A percentile compares a stretch with the other conserved stretches of the same genome.
Conservation (phyloP, 352 stramenopile species). For the Pythium utonaiense region DNA sequence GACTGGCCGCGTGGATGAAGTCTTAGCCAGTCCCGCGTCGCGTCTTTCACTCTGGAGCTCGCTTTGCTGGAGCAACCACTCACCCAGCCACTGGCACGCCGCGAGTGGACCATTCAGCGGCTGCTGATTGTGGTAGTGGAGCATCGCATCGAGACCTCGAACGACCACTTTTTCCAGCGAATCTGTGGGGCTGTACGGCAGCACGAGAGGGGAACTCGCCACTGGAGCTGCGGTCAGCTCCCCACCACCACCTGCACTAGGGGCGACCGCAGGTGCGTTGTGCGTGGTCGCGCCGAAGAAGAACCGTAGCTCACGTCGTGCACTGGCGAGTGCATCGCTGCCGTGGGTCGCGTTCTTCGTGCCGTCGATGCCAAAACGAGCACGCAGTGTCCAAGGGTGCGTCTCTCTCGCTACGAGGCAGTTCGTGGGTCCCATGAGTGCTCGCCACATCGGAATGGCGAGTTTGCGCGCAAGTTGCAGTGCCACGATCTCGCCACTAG, state of each 20-base stretch:
- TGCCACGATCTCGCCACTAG: constrained; percentile 57
- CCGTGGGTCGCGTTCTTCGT: constrained; percentile 82
- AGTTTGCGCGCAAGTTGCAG: constrained; percentile 40
- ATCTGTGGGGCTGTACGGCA: constrained; percentile 1
- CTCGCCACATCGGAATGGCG: constrained; percentile 64
- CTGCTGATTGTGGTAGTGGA: constrained; percentile 7
- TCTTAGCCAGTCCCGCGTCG: not conserved
- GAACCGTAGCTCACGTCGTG: constrained; percentile 66
- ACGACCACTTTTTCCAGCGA: constrained; percentile 37
- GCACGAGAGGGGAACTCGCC: not conserved
- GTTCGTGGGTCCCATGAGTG: constrained; percentile 79
- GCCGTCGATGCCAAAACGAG: constrained; percentile 74
- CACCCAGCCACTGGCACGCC: constrained; percentile 48
- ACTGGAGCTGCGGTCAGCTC: not conserved
- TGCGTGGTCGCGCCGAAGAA: constrained; percentile 48
- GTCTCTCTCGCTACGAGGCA: constrained; percentile 39
- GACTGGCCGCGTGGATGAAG: not conserved
- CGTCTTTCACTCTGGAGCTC: constrained; percentile 1
- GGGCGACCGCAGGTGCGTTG: constrained; percentile 1
- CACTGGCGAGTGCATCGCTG: constrained; percentile 54
- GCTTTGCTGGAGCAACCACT: constrained; percentile 36
- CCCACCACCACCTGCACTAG: not conserved
- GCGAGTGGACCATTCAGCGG: constrained; percentile 30
- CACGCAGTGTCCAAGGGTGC: constrained; percentile 56
- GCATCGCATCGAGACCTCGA: constrained; percentile 35